Evolutionary conservation across 2,329 filamentous ascomycete genomes (phyloP), one percentile per base, ranked within the genome.

Genomic region (Trichoderma oligosporum): DNA sequence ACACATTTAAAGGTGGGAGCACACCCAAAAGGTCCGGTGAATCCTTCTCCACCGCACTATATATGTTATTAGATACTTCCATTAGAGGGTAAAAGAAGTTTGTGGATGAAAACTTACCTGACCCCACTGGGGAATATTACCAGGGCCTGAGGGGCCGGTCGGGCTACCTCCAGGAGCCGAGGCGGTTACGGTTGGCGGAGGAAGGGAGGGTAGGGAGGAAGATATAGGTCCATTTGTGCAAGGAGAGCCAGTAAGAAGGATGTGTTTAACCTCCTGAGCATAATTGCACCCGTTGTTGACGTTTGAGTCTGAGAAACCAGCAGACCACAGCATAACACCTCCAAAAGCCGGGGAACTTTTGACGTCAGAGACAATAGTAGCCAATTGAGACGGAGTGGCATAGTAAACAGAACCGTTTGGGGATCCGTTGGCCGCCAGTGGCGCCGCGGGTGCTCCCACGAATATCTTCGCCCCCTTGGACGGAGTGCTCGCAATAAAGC

Each of bases 251-350:
- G 42, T 54, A 8, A 54, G 22, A 3, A 57, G 31, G 22, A 57
- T 57, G 47, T 45, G 27, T n/a, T 52, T 42, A 2, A 14, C 55
- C 14, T 56, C 42, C 33, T 56, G 66, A 18, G 71, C 72, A 56
- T 73, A 76, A 9, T 66, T 75, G 64, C 73, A 75, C 3, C 70
- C 71, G 57, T 74, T 67, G 51, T 56, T 62, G 33, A 63, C 62
- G 33, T 65, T 64, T 16, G 53, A 65, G 62, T 76, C 74, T 1
- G 72, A 74, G 58, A 73, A 75, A 1, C 71, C 73, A 11, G 74
- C 73, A 27, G 67, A 67, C 73, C 74, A 76, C 69, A 74, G 71
- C 73, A 74, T 73, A 22, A 71, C 60, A 57, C 71, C 71, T 2
- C 67, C 71, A 57, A 73, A 72, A 51, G 67, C 60, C 2, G 58